Evolutionary conservation across 495 filamentous ascomycete genomes (phyloP).

Genomic region (Penicillium bovifimosum): DNA sequence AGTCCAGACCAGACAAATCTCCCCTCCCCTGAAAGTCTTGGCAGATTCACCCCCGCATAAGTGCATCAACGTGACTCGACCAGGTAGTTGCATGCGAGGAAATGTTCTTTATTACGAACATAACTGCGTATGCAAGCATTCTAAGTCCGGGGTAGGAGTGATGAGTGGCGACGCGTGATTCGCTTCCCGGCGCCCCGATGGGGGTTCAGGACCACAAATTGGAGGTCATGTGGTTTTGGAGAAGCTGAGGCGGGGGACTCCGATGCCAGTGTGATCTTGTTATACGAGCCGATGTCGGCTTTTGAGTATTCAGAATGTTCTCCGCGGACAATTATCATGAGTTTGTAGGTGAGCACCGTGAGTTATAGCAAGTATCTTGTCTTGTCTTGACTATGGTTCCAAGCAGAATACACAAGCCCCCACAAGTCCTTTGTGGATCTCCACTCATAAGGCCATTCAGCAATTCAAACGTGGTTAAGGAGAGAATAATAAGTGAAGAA

Average conservation of each 20-base stretch:
- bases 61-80: not conserved
- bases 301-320: constrained; percentile 2
- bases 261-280: not conserved
- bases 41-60: not conserved
- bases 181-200: not conserved
- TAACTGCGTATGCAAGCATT: not conserved
- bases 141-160: constrained; percentile 2
- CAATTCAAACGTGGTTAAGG: constrained; percentile 7
- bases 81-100: not conserved
- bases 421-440: not conserved
- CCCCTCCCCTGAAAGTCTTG: not conserved
- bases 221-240: not conserved
- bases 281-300: constrained; percentile 21
- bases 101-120: not conserved
- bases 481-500: constrained; percentile 4
- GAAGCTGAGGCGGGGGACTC: not conserved
- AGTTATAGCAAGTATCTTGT: no score
- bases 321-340: constrained; percentile 10
- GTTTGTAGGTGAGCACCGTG: no score
- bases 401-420: not conserved
- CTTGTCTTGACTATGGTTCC: no score
- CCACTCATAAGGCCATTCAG: not conserved
- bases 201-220: not conserved
- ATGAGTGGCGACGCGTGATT: not conserved
- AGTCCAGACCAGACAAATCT: not conserved